phyloP scores from a whole-genome alignment of 2,329 filamentous ascomycete genomes.

The Fusarium beomiforme region DNA sequence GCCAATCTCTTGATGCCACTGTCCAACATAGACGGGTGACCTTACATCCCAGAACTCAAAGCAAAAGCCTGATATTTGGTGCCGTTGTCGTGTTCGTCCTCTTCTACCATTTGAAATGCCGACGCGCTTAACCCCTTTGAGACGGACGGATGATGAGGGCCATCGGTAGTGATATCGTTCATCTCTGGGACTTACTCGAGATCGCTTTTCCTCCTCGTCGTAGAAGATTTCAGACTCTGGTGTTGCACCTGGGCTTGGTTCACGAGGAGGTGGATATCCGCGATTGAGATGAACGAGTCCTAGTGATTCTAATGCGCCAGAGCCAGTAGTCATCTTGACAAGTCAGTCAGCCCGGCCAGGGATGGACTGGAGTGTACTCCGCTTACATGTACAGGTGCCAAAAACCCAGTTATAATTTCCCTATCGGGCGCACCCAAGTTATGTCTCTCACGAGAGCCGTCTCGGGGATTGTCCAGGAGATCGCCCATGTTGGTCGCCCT shows the following conservation, averaged over 20 bases:
- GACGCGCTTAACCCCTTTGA: not conserved
- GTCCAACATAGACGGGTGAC: not conserved
- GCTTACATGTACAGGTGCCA: not conserved
- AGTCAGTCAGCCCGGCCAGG: too few species aligned
- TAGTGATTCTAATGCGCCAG: not conserved
- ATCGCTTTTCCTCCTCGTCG: too few species aligned
- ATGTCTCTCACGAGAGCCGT: not conserved
- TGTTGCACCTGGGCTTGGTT: too few species aligned
- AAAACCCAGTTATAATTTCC: not conserved
- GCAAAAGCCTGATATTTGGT: not conserved
- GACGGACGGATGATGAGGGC: not conserved
- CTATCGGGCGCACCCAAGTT: not conserved
- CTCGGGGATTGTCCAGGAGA: too few species aligned
- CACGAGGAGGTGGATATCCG: too few species aligned
- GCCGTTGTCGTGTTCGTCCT: not conserved
- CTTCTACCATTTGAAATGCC: not conserved
- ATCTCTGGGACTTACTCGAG: not conserved
- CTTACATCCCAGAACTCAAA: conserved; percentile 2
- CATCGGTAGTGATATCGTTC: not conserved
- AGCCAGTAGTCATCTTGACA: not conserved
- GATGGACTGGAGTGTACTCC: too few species aligned
- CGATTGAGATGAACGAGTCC: not conserved
- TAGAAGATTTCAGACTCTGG: not conserved
- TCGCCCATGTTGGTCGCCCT: not conserved
- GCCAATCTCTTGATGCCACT: not conserved